Conservation (phyloP, 176 grass and related monocot genomes). For the Neostapfia colusana region DNA sequence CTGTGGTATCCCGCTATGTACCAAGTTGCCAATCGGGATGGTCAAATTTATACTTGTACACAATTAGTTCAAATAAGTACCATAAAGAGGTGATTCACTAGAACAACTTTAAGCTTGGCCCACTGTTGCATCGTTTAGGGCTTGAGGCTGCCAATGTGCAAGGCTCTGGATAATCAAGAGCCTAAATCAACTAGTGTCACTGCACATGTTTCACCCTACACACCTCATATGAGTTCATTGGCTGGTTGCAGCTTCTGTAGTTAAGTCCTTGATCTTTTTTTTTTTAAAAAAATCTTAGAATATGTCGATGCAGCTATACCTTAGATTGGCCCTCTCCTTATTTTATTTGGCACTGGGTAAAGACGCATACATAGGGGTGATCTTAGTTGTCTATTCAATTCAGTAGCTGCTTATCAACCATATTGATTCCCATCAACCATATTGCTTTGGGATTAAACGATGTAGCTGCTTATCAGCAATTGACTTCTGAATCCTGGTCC, state of each 20-base stretch:
- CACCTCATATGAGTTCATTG: background rate
- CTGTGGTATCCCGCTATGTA: background rate
- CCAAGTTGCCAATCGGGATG: background rate
- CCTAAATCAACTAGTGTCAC: background rate
- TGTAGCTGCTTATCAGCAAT: constrained; percentile 12
- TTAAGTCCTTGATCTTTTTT: background rate
- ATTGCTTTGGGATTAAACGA: background rate
- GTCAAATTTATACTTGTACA: background rate
- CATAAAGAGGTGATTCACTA: background rate
- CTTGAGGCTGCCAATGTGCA: background rate
- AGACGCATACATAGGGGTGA: background rate
- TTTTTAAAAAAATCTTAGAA: background rate
- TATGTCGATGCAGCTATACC: background rate
- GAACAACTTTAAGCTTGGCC: background rate
- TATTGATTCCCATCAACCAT: background rate
- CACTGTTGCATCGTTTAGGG: background rate
- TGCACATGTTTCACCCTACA: background rate
- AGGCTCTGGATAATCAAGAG: background rate
- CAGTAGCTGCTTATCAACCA: background rate
- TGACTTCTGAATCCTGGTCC: background rate
- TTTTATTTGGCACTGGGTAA: background rate
- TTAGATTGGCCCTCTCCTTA: background rate
- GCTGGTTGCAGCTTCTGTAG: background rate
- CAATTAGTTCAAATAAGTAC: background rate
- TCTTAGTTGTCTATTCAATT: background rate